phyloP scores from a whole-genome alignment of 371 early-diverging fungal genomes.

The Mortierella sp. region DNA sequence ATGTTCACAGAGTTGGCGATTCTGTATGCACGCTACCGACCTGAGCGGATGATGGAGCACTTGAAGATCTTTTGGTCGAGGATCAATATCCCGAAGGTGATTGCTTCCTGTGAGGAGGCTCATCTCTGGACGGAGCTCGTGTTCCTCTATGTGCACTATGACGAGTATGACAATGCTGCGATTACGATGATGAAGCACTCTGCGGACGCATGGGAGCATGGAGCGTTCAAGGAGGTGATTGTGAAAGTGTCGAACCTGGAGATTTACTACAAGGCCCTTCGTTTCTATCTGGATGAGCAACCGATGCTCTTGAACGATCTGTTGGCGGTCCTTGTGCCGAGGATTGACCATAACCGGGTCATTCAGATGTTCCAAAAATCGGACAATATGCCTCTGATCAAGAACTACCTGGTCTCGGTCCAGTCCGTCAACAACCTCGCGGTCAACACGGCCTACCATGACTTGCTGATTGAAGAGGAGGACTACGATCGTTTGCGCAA shows the following conservation, averaged over 20 bases:
- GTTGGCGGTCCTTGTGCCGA: slow-evolving; percentile 85
- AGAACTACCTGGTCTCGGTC: slow-evolving; percentile 91
- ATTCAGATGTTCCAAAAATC: slow-evolving; percentile 96
- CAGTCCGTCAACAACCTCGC: slow-evolving; percentile 92
- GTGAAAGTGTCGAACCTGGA: slow-evolving; percentile 97
- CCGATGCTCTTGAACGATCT: slow-evolving; percentile 94
- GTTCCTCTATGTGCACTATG: slow-evolving; percentile 97
- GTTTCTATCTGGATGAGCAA: slow-evolving; percentile 96
- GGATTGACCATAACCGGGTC: slow-evolving; percentile 96
- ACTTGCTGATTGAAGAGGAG: slow-evolving; percentile 96
- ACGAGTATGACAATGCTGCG: slow-evolving; percentile 97
- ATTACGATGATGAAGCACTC: slow-evolving; percentile 94
- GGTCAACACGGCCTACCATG: slow-evolving; percentile 95
- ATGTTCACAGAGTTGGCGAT: slow-evolving; percentile 99
- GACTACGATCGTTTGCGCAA: slow-evolving; percentile 91
- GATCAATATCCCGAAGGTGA: slow-evolving; percentile 98
- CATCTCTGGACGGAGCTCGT: slow-evolving; percentile 98
- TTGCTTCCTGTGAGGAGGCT: slow-evolving; percentile 91
- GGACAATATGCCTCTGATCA: slow-evolving; percentile 96
- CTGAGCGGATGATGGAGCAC: slow-evolving; percentile 96
- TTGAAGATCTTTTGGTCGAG: slow-evolving; percentile 95
- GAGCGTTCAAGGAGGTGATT: slow-evolving; percentile 93
- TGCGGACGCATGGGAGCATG: slow-evolving; percentile 95
- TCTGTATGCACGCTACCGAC: slow-evolving; percentile 94
- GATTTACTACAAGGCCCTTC: slow-evolving; percentile 95